These are phyloP conservation scores for Sporodiniella umbellata DNA, from an alignment of 371 early-diverging fungal species.

Conservation along the genomic window DNA sequence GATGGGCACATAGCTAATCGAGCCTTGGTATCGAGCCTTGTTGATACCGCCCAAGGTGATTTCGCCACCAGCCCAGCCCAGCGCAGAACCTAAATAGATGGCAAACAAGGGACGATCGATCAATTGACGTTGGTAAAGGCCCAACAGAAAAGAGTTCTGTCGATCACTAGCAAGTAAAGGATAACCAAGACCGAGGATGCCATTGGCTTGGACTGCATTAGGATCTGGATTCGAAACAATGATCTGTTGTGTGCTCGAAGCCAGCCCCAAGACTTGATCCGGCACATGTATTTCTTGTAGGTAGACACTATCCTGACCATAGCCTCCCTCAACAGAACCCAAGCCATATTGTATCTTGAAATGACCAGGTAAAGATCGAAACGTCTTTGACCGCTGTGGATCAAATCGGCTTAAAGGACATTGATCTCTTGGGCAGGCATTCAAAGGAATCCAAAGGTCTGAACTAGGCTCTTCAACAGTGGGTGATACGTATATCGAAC, in stretches of 20 bases:
- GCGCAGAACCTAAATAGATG: constrained; percentile 5
- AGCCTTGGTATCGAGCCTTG: constrained; percentile 44
- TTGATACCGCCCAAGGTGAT: constrained; percentile 57
- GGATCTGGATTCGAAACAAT: constrained; percentile 5
- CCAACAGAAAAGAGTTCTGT: constrained; percentile 18
- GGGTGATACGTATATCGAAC: no score
- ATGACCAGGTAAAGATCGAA: constrained; percentile 2
- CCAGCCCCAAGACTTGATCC: constrained; percentile 32
- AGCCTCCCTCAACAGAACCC: constrained; percentile 20
- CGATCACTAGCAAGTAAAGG: constrained; percentile 9
- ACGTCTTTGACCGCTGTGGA: constrained; percentile 12
- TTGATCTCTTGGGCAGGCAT: constrained; percentile 8
- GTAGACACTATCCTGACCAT: constrained; percentile 19
- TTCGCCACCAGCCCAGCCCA: constrained; percentile 35
- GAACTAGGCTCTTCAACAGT: constrained; percentile 2
- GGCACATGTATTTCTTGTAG: constrained; percentile 21
- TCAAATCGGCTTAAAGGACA: constrained; percentile 18
- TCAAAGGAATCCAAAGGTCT: constrained; percentile 26
- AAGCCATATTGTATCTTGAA: constrained; percentile 21
- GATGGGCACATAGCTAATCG: constrained; percentile 37
- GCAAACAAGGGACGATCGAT: constrained; percentile 26
- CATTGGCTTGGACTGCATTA: constrained; percentile 15
- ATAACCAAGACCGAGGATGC: constrained; percentile 32
- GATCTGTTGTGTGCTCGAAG: constrained; percentile 13
- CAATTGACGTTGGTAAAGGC: constrained; percentile 5